Percentiles rank a stretch among this genome's conserved stretches.
Evolutionary conservation across 2,329 filamentous ascomycete genomes (phyloP).

Genomic region (Cladophialophora psammophila): DNA sequence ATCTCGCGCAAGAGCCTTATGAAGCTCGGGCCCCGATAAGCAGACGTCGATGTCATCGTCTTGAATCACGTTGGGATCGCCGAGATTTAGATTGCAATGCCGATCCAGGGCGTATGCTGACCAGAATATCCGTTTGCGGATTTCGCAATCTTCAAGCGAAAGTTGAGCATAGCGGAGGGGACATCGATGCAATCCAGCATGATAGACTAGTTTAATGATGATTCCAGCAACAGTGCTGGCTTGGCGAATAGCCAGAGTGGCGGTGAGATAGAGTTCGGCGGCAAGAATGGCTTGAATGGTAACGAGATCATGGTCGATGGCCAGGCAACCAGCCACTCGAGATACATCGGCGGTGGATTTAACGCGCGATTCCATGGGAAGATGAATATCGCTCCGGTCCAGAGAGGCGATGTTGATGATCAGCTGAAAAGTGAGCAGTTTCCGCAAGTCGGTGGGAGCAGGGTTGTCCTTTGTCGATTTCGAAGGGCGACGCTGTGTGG

Average conservation of each 20-base stretch:
- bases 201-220: conserved; percentile 56
- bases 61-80: conserved; percentile 51
- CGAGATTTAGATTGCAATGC: conserved; percentile 52
- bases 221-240: conserved; percentile 59
- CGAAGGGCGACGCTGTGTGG: conserved; percentile 39
- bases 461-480: conserved; percentile 41
- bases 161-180: conserved; percentile 60
- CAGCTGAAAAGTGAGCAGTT: conserved; percentile 56
- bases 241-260: conserved; percentile 57
- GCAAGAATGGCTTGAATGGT: conserved; percentile 60
- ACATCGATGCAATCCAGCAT: conserved; percentile 61
- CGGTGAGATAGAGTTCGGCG: conserved; percentile 58
- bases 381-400: conserved; percentile 44
- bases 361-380: conserved; percentile 49
- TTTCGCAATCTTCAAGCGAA: conserved; percentile 50
- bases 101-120: conserved; percentile 52
- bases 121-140: conserved; percentile 54
- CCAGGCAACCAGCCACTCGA: conserved; percentile 36
- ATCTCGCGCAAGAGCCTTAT: conserved; percentile 29
- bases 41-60: conserved; percentile 55
- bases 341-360: conserved; percentile 48
- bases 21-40: conserved; percentile 50
- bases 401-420: conserved; percentile 59
- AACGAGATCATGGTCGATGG: conserved; percentile 42
- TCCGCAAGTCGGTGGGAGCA: conserved; percentile 41